Evolutionary conservation across 169 alveolate genomes (phyloP).

Genomic region (Plasmodium ovale): DNA sequence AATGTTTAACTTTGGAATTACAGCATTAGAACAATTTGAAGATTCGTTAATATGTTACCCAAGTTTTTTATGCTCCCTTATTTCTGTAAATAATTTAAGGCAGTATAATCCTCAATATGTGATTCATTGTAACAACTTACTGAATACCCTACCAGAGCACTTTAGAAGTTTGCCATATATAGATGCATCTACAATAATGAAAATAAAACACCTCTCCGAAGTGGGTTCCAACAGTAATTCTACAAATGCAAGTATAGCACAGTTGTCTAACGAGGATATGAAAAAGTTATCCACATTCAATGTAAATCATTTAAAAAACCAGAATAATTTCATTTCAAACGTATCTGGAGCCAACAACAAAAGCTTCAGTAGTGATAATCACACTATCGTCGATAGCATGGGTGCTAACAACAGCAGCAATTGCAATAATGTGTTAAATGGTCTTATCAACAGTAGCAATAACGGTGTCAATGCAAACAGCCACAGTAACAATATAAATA

Average conservation of each 20-base stretch:
- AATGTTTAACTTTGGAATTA: constrained; percentile 86
- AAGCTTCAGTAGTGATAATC: not conserved
- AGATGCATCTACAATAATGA: constrained; percentile 63
- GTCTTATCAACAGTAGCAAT: not conserved
- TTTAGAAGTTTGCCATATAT: constrained; percentile 66
- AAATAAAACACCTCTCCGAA: constrained; percentile 45
- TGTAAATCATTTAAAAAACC: constrained; percentile 29
- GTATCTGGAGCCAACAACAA: not conserved
- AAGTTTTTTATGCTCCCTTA: constrained; percentile 79
- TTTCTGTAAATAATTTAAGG: constrained; percentile 42
- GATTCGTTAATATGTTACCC: constrained; percentile 84
- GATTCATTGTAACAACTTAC: constrained; percentile 32
- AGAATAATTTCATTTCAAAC: not conserved
- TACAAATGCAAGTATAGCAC: constrained; percentile 7
- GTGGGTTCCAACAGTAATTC: constrained; percentile 24
- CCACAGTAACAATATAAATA: constrained; percentile 18
- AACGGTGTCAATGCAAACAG: not conserved
- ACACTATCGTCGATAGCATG: not conserved
- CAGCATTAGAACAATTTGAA: constrained; percentile 87
- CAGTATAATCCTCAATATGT: constrained; percentile 57
- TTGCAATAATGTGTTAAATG: too few species aligned
- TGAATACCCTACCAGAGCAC: constrained; percentile 58
- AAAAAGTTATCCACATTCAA: constrained; percentile 9
- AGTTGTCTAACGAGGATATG: constrained; percentile 20
- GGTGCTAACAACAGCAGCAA: not conserved